These are phyloP conservation scores for Spinellus fusiger DNA, from an alignment of 192 early-diverging fungal genomes.

Conservation along the genomic window DNA sequence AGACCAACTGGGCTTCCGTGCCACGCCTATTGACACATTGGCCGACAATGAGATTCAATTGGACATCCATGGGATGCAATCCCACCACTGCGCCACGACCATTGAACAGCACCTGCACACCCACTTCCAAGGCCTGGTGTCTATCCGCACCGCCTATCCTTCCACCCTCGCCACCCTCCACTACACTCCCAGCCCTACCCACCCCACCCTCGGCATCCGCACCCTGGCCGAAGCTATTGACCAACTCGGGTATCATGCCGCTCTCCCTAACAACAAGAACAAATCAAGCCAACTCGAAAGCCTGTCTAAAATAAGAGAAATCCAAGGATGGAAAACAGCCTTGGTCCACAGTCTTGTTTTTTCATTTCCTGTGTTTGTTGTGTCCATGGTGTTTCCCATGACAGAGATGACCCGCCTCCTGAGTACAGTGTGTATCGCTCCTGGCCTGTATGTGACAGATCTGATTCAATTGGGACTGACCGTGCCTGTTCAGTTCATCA, in stretches of 20 bases:
- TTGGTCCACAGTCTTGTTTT: conserved; percentile 64
- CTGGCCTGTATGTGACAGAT: conserved; percentile 63
- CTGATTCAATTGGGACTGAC: conserved; percentile 68
- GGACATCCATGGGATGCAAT: conserved; percentile 75
- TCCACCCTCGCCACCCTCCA: too few relatives aligned
- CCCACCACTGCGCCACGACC: conserved; percentile 74
- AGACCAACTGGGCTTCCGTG: conserved; percentile 75
- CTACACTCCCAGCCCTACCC: conserved; percentile 47
- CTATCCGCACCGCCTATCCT: too few relatives aligned
- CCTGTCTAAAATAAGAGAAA: conserved; percentile 79
- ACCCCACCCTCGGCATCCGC: too few relatives aligned
- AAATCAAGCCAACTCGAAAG: conserved; percentile 84
- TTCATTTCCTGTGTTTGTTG: conserved; percentile 74
- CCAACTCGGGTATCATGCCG: conserved; percentile 48
- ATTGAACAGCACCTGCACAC: conserved; percentile 56
- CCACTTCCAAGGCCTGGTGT: too few relatives aligned
- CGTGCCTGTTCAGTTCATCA: conserved; percentile 89
- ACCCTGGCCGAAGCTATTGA: conserved; percentile 79
- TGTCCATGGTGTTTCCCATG: conserved; percentile 73
- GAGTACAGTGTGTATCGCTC: conserved; percentile 36
- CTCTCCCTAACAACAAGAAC: conserved; percentile 15
- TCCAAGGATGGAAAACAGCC: conserved; percentile 68
- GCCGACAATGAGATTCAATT: conserved; percentile 6
- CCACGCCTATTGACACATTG: conserved; percentile 27
- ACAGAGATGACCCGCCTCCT: conserved; percentile 28